Conservation (phyloP, 305 asterid species). For the Caryopteris hybrid region DNA sequence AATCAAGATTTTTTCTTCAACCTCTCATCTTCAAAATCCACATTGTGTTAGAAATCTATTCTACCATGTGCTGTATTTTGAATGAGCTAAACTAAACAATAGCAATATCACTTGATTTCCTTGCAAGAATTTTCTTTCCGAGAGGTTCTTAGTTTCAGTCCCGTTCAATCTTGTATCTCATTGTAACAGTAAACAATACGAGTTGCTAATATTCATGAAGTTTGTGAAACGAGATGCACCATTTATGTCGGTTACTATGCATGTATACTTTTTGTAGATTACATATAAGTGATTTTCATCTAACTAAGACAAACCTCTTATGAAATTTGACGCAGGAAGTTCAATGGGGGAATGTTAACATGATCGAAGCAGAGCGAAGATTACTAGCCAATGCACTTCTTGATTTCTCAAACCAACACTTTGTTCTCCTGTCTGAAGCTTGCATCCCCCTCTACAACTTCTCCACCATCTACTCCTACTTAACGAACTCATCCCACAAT, state of each 20-base stretch:
- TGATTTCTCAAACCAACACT: conserved; percentile 70
- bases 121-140: too few relatives aligned
- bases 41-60: background rate
- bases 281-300: background rate
- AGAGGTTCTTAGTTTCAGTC: too few relatives aligned
- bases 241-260: too few relatives aligned
- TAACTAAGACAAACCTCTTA: background rate
- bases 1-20: conserved; percentile 1
- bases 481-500: conserved; percentile 45
- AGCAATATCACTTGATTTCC: too few relatives aligned
- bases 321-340: conserved; percentile 48
- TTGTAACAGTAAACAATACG: too few relatives aligned
- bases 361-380: conserved; percentile 86
- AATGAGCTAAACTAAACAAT: background rate
- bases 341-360: conserved; percentile 70
- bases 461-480: conserved; percentile 62
- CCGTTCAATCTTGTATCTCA: background rate
- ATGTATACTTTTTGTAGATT: too few relatives aligned
- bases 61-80: background rate
- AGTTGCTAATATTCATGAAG: too few relatives aligned
- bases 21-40: background rate
- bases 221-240: too few relatives aligned
- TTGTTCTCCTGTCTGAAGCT: conserved; percentile 79
- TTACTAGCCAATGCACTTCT: conserved; percentile 85
- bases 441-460: conserved; percentile 89